phyloP scores from a whole-genome alignment of 23 red algal genomes.

The Gracilaria domingensis region DNA sequence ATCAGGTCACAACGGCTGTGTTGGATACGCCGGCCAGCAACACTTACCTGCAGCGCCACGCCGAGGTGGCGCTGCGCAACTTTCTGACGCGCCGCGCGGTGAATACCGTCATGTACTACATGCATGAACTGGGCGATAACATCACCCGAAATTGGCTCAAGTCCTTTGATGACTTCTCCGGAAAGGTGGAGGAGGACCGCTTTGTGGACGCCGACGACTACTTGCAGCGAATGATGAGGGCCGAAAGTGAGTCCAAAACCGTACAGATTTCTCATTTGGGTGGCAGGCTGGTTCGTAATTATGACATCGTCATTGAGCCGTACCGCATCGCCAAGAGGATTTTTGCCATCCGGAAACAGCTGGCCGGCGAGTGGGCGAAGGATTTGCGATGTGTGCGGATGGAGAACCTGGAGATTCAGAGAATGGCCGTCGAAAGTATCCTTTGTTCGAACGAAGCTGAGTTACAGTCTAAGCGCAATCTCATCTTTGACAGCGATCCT shows the following conservation, averaged over 20 bases:
- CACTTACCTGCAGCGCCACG: conserved; percentile 63
- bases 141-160: conserved; percentile 31
- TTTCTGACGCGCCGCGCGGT: conserved; percentile 74
- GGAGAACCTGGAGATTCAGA: conserved; percentile 76
- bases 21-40: conserved; percentile 66
- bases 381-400: conserved; percentile 59
- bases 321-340: conserved; percentile 49
- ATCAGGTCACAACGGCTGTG: conserved; percentile 20
- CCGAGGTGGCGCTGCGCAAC: conserved; percentile 48
- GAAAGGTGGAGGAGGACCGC: conserved; percentile 17
- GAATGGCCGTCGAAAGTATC: conserved; percentile 52
- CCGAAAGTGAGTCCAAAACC: conserved; percentile 6
- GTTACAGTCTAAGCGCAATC: conserved; percentile 61
- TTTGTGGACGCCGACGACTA: conserved; percentile 65
- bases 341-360: conserved; percentile 33
- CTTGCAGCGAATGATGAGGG: conserved; percentile 52
- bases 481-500: conserved; percentile 64
- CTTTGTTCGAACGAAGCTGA: conserved; percentile 32
- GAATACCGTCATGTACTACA: conserved; percentile 78
- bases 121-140: conserved; percentile 68
- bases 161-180: conserved; percentile 50
- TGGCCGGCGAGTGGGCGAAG: conserved; percentile 58
- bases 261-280: conserved; percentile 20
- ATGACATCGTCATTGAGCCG: conserved; percentile 57
- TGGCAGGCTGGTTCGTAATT: conserved; percentile 35